Conservation (phyloP, 306 rosid genomes). For the Sophora flavescens region DNA sequence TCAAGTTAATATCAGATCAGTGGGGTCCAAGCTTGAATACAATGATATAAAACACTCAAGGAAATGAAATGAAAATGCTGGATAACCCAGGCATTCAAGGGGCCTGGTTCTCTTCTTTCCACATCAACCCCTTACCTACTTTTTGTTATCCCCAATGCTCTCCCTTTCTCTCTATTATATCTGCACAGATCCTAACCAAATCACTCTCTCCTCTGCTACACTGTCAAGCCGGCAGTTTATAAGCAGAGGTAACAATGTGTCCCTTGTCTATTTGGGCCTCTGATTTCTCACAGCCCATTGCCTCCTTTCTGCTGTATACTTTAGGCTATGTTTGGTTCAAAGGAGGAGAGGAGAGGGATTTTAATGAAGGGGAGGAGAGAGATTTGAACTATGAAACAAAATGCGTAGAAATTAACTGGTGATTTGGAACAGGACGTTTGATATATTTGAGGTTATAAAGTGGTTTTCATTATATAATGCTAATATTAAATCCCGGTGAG, state of each 20-base stretch:
- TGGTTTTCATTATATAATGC: no score
- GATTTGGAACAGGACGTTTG: no score
- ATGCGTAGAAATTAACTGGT: no score
- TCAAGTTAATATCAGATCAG: no score
- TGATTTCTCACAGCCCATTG: neutral
- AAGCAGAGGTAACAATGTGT: neutral
- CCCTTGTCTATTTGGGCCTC: neutral
- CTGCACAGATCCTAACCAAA: neutral
- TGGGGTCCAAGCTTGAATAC: neutral
- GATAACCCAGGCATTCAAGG: neutral
- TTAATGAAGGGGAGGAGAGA: no score
- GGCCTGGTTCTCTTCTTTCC: neutral
- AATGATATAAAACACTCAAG: neutral
- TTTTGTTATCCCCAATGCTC: neutral
- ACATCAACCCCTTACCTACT: neutral
- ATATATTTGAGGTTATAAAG: no score
- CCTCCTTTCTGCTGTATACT: neutral
- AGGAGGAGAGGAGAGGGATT: no score
- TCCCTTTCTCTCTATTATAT: neutral
- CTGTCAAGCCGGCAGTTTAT: neutral
- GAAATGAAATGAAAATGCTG: neutral
- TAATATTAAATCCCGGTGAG: no score
- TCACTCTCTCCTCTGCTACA: neutral
- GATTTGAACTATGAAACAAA: no score
- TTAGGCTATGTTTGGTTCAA: no score